Evolutionary conservation across 495 filamentous ascomycete species (phyloP), one percentile per base, ranked within the genome.

Genomic region (Xylaria grammica): DNA sequence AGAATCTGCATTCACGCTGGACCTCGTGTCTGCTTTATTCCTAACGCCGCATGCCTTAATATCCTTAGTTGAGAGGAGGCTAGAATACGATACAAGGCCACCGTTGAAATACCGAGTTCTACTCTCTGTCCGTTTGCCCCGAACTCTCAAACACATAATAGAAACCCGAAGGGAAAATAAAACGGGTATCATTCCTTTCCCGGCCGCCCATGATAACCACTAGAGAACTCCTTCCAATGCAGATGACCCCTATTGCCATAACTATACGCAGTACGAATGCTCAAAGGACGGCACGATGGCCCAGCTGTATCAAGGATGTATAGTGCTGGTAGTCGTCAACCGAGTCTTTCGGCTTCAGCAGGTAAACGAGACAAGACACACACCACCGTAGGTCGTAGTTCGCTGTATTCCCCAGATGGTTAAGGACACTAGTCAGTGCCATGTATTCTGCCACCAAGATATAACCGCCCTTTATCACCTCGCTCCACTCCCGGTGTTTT

Each of bases 191-290:
- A 19, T 46, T 63, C 38, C 60, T 46, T 20, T 36, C 42, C 60
- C 20, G 49, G 34, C 32, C 38, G 19, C 50, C 27, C 11, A 63
- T 45, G n/a, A 44, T 19, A 63, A 48, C 15, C 36, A 40, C 40
- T 36, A n/a, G 19, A 20, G 19, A 63, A 63, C 60, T 63, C 60
- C 60, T 46, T 29, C 40, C 50, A 48, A 63, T 63, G 60, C 60
- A 63, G 50, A 55, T 52, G n/a, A 50, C 34, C 20, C 36, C 26
- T 15, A 48, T 17, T 62, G 19, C 38, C 60, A 53, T 53, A 34
- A 53, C 59, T 15, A 62, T 62, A 52, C 17, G 48, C 38, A 17
- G 38, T 26, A 45, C 26, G 38, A 62, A 62, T 32, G 46, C 34
- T 49, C 46, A 19, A 32, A 59, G 4, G 27, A 42, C 29, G 32